A percentile compares a stretch with the other conserved stretches of the same genome.
phyloP scores from a whole-genome alignment of 805 yeast species.

The Priceomyces fermenticarens region DNA sequence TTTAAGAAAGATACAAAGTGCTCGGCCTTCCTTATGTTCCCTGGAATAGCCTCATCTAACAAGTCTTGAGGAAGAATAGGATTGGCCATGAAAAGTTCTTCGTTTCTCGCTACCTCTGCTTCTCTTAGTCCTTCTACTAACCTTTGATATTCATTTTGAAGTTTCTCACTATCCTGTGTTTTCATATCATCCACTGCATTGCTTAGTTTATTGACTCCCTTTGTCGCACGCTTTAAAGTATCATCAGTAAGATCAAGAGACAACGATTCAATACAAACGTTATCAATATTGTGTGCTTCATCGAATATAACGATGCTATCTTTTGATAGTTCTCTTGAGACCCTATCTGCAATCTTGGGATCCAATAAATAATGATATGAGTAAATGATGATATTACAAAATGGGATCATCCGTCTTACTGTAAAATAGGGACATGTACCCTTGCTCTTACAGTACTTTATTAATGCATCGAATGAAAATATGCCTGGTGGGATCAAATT shows the following conservation, averaged over 20 bases:
- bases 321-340: conserved; percentile 84
- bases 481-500: conserved; percentile 90
- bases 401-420: conserved; percentile 94
- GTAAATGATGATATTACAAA: conserved; percentile 90
- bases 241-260: conserved; percentile 92
- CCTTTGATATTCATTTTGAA: conserved; percentile 88
- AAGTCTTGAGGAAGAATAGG: conserved; percentile 86
- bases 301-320: conserved; percentile 94
- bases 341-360: conserved; percentile 96
- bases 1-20: conserved; percentile 93
- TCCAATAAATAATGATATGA: conserved; percentile 95
- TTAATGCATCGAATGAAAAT: conserved; percentile 83
- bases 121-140: conserved; percentile 87
- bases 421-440: conserved; percentile 96
- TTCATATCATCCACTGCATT: conserved; percentile 83
- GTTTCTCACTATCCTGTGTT: conserved; percentile 72
- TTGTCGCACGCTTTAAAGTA: conserved; percentile 76
- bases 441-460: conserved; percentile 70
- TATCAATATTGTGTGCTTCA: conserved; percentile 98
- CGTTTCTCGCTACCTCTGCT: conserved; percentile 61
- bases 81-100: conserved; percentile 75
- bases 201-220: conserved; percentile 80
- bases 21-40: conserved; percentile 94
- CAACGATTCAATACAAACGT: conserved; percentile 94
- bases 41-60: conserved; percentile 91